phyloP scores from a whole-genome alignment of 768 basidiomycete species.

The Amanita molliuscula region DNA sequence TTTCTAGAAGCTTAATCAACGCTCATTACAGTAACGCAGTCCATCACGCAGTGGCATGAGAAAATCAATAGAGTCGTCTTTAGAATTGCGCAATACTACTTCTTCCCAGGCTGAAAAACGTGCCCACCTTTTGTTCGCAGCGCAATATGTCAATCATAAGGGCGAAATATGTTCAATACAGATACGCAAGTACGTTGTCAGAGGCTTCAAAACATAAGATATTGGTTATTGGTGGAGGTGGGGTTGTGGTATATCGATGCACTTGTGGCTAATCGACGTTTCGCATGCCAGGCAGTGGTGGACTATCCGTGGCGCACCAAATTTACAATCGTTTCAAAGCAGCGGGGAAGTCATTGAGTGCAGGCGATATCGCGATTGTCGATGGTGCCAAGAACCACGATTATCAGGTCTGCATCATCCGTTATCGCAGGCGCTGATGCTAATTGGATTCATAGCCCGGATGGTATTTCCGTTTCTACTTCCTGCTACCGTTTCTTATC shows the following conservation, averaged over 20 bases:
- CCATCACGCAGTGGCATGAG: too few relatives aligned
- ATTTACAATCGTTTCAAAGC: constrained; percentile 71
- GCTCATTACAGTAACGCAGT: too few relatives aligned
- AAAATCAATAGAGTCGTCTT: not conserved
- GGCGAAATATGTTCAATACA: constrained; percentile 9
- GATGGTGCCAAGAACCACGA: constrained; percentile 78
- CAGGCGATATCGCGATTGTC: constrained; percentile 77
- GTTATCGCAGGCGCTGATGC: constrained; percentile 5
- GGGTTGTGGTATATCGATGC: constrained; percentile 14
- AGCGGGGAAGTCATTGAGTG: constrained; percentile 54
- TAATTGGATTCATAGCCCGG: constrained; percentile 50
- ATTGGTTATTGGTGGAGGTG: constrained; percentile 81
- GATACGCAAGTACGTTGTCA: constrained; percentile 26
- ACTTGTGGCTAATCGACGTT: constrained; percentile 1
- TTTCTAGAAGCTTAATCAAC: too few relatives aligned
- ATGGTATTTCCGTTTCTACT: constrained; percentile 42
- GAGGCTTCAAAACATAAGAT: constrained; percentile 63
- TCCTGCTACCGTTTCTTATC: constrained; percentile 5
- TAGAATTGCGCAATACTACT: constrained; percentile 6
- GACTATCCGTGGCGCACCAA: constrained; percentile 79
- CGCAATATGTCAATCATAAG: constrained; percentile 7
- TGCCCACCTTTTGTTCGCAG: not conserved
- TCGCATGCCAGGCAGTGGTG: constrained; percentile 53
- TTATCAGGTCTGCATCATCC: constrained; percentile 51
- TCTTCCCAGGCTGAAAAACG: not conserved